Percentiles rank a stretch among this genome's conserved stretches.
phyloP scores from a whole-genome alignment of 106 monocot species.

The Chionographis japonica region DNA sequence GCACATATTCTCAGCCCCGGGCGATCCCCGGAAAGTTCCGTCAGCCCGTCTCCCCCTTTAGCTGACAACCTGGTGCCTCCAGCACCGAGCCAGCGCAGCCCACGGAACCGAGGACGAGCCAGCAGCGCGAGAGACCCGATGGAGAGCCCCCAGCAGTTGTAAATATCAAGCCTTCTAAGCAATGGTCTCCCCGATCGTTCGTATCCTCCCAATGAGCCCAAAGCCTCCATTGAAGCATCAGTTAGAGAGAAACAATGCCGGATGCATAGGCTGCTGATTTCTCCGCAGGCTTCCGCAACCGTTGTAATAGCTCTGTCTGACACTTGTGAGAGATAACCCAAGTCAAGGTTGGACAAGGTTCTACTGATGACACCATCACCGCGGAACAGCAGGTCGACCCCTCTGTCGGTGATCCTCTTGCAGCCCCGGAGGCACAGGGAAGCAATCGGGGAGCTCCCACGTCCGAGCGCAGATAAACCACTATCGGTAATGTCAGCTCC shows the following conservation, averaged over 20 bases:
- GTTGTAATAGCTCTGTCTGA: slow-evolving; percentile 50
- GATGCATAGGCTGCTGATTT: slow-evolving; percentile 50
- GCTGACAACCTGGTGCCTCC: slow-evolving; percentile 31
- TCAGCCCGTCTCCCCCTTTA: slow-evolving; percentile 13
- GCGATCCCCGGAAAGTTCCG: slow-evolving; percentile 21
- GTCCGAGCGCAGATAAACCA: slow-evolving; percentile 56
- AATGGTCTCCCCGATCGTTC: slow-evolving; percentile 15
- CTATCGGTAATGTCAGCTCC: slow-evolving; percentile 63
- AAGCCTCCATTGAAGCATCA: slow-evolving; percentile 43
- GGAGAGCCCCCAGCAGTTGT: slow-evolving; percentile 51
- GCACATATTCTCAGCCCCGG: slow-evolving; percentile 39
- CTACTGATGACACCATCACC: slow-evolving; percentile 34
- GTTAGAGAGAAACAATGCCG: slow-evolving; percentile 60
- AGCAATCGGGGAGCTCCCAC: slow-evolving; percentile 39
- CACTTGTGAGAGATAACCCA: slow-evolving; percentile 57
- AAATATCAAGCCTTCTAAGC: slow-evolving; percentile 76
- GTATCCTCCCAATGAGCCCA: slow-evolving; percentile 32
- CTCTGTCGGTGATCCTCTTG: slow-evolving; percentile 60
- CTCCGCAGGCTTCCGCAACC: slow-evolving; percentile 41
- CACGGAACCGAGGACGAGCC: slow-evolving; percentile 37
- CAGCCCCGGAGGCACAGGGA: slow-evolving; percentile 65
- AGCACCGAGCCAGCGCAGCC: slow-evolving; percentile 73
- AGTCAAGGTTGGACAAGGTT: slow-evolving; percentile 53
- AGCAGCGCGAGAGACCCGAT: slow-evolving; percentile 28
- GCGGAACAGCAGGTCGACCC: slow-evolving; percentile 37